Evolutionary conservation across 805 yeast species (phyloP).

Genomic region (Dipodascus albidus): DNA sequence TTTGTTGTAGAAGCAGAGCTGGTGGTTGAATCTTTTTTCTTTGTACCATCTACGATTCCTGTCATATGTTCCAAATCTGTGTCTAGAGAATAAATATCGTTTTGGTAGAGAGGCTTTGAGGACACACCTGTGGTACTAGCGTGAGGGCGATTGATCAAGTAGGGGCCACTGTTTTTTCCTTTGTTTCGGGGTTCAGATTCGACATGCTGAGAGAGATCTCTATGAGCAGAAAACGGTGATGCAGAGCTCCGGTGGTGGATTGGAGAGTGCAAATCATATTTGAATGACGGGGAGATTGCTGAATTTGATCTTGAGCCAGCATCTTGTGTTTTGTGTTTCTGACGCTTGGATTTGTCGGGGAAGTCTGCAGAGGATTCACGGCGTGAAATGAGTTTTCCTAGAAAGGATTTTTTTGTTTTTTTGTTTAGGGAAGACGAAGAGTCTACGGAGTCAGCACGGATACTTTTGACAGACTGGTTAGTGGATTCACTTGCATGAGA

Average conservation of each 20-base stretch:
- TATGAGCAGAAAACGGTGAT: background rate
- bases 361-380: constrained; percentile 13
- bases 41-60: constrained; percentile 31
- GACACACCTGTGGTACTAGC: constrained; percentile 1
- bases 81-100: constrained; percentile 25
- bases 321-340: background rate
- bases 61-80: constrained; percentile 40
- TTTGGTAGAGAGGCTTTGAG: background rate
- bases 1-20: background rate
- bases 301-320: background rate
- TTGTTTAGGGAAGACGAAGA: background rate
- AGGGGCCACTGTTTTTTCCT: background rate
- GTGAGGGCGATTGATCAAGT: background rate
- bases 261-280: constrained; percentile 2
- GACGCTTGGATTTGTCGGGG: background rate
- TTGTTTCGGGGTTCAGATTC: background rate
- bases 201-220: background rate
- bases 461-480: background rate
- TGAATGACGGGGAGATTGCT: background rate
- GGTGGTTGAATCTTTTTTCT: background rate
- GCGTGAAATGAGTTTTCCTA: constrained; percentile 13
- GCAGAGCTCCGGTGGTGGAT: background rate
- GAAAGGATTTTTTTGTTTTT: constrained; percentile 9
- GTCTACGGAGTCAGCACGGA: constrained; percentile 1
- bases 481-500: background rate